These are phyloP conservation scores for Saccharomycopsis sp. DNA, from an alignment of 805 yeast species.

Conservation along the genomic window DNA sequence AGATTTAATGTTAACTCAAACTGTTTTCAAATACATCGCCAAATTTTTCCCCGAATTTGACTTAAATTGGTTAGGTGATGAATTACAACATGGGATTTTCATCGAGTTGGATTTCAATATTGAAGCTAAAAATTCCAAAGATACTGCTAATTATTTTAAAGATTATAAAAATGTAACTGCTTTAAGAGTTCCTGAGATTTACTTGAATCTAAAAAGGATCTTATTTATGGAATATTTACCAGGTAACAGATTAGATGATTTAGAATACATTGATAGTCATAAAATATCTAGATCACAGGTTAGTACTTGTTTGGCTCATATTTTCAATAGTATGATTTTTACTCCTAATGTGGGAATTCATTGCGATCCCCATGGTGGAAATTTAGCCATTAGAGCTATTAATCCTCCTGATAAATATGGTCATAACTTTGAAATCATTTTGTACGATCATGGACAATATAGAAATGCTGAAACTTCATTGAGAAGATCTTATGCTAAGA, in stretches of 20 bases:
- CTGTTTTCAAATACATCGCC: conserved; percentile 65
- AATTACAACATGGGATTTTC: conserved; percentile 72
- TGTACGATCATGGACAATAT: conserved; percentile 93
- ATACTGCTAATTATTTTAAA: conserved; percentile 59
- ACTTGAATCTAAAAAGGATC: conserved; percentile 56
- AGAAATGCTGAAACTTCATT: conserved; percentile 68
- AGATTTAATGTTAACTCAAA: conserved; percentile 68
- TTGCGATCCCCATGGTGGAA: conserved; percentile 98
- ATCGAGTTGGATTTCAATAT: conserved; percentile 84
- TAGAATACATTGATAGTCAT: conserved; percentile 49
- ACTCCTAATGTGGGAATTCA: conserved; percentile 87
- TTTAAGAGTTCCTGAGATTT: conserved; percentile 63
- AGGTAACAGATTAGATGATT: conserved; percentile 78
- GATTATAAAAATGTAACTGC: conserved; percentile 55
- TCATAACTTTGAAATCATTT: conserved; percentile 81
- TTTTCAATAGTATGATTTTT: conserved; percentile 92
- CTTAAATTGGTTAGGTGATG: conserved; percentile 91
- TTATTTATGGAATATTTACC: conserved; percentile 79
- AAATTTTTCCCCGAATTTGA: conserved; percentile 90
- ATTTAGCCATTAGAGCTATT: conserved; percentile 62
- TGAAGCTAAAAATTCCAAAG: conserved; percentile 73
- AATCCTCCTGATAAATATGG: conserved; percentile 24
- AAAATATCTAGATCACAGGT: conserved; percentile 68
- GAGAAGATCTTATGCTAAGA: conserved; percentile 76
- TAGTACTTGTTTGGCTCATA: conserved; percentile 75